These are phyloP conservation scores for Phascolomyces articulosus DNA, from an alignment of 371 early-diverging fungal genomes.

Conservation along the genomic window DNA sequence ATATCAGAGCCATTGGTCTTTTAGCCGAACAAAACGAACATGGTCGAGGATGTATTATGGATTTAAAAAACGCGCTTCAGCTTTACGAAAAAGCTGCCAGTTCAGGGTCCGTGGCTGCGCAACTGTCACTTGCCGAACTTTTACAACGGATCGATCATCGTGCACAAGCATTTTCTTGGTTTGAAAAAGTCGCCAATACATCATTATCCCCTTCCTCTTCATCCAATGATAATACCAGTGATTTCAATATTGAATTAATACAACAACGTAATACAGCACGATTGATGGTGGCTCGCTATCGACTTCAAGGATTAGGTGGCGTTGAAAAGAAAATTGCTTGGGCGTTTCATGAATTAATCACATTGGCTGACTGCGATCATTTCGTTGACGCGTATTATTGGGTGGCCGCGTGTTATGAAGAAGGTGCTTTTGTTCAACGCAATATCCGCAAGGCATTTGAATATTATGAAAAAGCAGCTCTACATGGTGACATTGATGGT, in stretches of 20 bases:
- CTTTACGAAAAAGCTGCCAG: slow-evolving; percentile 14
- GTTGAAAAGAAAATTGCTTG: slow-evolving; percentile 2
- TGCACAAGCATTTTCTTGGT: slow-evolving; percentile 13
- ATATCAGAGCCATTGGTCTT: slow-evolving; percentile 21
- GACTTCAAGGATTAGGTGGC: slow-evolving; percentile 30
- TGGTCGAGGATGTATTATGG: slow-evolving; percentile 20
- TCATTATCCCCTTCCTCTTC: not conserved
- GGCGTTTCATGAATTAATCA: slow-evolving; percentile 35
- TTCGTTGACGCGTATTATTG: slow-evolving; percentile 37
- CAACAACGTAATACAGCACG: slow-evolving; percentile 18
- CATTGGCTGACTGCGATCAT: slow-evolving; percentile 20
- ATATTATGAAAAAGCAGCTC: slow-evolving; percentile 19
- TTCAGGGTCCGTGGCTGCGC: slow-evolving; percentile 10
- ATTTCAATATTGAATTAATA: slow-evolving; percentile 16
- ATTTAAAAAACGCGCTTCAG: slow-evolving; percentile 13
- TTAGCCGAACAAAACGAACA: slow-evolving; percentile 25
- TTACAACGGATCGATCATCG: slow-evolving; percentile 10
- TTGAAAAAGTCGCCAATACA: slow-evolving; percentile 6
- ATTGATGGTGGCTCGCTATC: slow-evolving; percentile 42
- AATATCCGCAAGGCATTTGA: slow-evolving; percentile 16
- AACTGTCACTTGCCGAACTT: slow-evolving; percentile 15
- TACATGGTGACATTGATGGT: slow-evolving; percentile 21
- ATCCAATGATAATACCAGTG: no score
- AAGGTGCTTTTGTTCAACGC: slow-evolving; percentile 28
- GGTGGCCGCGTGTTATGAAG: slow-evolving; percentile 42